These are phyloP conservation scores for Leccinum disarticulatum DNA, from an alignment of 768 basidiomycete genomes.

Conservation along the genomic window DNA sequence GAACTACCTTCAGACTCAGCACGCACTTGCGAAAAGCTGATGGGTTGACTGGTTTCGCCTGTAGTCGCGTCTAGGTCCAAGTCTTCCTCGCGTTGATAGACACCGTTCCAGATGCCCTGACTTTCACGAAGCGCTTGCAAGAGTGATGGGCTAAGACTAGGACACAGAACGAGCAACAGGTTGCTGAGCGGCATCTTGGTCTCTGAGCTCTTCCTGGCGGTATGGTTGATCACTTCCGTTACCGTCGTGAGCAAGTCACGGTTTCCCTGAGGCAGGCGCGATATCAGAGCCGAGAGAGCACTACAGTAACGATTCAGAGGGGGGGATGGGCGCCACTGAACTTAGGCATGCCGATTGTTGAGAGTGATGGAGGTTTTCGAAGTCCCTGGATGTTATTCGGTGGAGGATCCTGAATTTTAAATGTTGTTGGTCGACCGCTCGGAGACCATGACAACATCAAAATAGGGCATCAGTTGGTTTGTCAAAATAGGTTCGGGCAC, in stretches of 20 bases:
- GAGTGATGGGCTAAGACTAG: conserved; percentile 72
- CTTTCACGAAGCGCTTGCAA: conserved; percentile 73
- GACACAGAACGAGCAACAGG: conserved; percentile 83
- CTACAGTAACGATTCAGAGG: conserved; percentile 57
- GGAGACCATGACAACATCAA: conserved; percentile 71
- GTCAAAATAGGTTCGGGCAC: conserved; percentile 90
- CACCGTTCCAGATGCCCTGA: conserved; percentile 59
- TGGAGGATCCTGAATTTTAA: conserved; percentile 28
- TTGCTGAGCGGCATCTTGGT: conserved; percentile 96
- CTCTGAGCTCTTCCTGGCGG: conserved; percentile 61
- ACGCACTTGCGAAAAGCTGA: background rate
- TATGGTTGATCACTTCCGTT: conserved; percentile 74
- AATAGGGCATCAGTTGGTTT: conserved; percentile 62
- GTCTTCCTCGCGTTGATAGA: conserved; percentile 8
- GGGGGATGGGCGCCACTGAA: conserved; percentile 60
- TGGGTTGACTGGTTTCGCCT: background rate
- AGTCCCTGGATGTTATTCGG: conserved; percentile 41
- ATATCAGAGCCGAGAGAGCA: conserved; percentile 61
- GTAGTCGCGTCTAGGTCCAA: conserved; percentile 3
- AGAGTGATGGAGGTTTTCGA: conserved; percentile 77
- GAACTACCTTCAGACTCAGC: background rate
- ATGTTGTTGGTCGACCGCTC: conserved; percentile 41
- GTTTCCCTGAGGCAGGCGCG: conserved; percentile 74
- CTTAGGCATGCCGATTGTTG: conserved; percentile 73
- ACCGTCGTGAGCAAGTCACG: conserved; percentile 83